Evolutionary conservation across 2,329 filamentous ascomycete species (phyloP), one percentile per base, ranked within the genome.

Genomic region (Trichophyton schoenleinii): DNA sequence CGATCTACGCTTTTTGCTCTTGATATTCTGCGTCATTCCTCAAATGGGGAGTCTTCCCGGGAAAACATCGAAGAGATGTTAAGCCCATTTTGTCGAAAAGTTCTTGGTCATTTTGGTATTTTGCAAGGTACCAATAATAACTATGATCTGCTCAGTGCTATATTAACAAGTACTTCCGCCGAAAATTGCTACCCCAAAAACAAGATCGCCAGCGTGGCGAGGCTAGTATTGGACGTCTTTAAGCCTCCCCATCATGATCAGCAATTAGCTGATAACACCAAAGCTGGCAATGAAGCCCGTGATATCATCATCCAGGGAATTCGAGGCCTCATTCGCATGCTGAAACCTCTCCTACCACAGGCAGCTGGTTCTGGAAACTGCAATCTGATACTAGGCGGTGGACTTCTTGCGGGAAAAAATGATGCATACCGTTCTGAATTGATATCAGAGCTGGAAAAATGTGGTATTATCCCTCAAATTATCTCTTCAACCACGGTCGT

Each of bases 1-100:
- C 70, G 72, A 11, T 62, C 66, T 3, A 68, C 74, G 0, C 63
- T 78, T n/a, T 62, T 63, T 1, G 61, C 64, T 2, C 62, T 71
- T 7, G 74, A 77, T 59, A 61, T 68, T 2, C 61, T 66, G 13
- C 61, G 58, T 3, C 48, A 46, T 28, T 42, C 58, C 18, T 8
- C 52, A 13, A 22, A 20, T 18, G 25, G 49, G 3, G 38, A 22
- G 22, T 36, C 60, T 20, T 18, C 36, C 13, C 5, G 8, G 15
- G 9, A 52, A 22, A 41, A 25, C 9, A 6, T 49, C 22, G 15
- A 38, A 8, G 20, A 42, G 44, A 28, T n/a, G 8, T 3, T 62
- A 22, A 36, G 38, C 22, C 61, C 61, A 3, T 48, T 62, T 22
- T 57, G 20, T 18, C 34, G 52, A 55, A 36, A 25, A 15, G 31